A percentile compares a stretch with the other conserved stretches of the same genome.
phyloP scores from a whole-genome alignment of 1,284 basidiomycete genomes.

The Cystobasidium slooffiae region DNA sequence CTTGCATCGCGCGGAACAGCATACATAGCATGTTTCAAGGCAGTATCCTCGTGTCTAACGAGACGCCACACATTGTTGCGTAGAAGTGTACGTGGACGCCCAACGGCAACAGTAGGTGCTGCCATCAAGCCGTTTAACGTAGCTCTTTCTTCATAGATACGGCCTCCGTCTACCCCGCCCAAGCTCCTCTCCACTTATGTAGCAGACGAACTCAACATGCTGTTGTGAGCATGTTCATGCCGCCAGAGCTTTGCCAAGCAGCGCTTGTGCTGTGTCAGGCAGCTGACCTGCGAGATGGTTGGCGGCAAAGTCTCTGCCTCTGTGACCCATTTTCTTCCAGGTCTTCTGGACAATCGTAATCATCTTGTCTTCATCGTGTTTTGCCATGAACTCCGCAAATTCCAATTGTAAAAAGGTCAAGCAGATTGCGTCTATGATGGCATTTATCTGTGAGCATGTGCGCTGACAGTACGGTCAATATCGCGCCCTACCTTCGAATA shows the following conservation, averaged over 20 bases:
- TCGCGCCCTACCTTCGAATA: slow-evolving; percentile 33
- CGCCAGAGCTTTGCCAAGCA: slow-evolving; percentile 31
- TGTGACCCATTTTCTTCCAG: slow-evolving; percentile 43
- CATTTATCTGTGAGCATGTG: not conserved
- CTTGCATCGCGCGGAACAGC: too few species aligned
- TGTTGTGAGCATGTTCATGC: not conserved
- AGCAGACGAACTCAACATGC: too few species aligned
- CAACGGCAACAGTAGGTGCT: too few species aligned
- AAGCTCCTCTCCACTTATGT: too few species aligned
- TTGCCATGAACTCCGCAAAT: slow-evolving; percentile 38
- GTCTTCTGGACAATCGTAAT: slow-evolving; percentile 44
- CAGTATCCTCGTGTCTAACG: too few species aligned
- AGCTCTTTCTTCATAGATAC: too few species aligned
- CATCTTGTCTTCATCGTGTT: slow-evolving; percentile 42
- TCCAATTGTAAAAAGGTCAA: slow-evolving; percentile 41
- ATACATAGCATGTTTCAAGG: too few species aligned
- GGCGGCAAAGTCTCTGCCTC: slow-evolving; percentile 21
- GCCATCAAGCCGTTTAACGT: too few species aligned
- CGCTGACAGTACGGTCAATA: not conserved
- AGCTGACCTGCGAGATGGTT: slow-evolving; percentile 34
- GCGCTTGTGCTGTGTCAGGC: slow-evolving; percentile 21
- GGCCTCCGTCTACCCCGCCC: too few species aligned
- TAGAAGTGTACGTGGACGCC: too few species aligned
- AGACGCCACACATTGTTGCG: too few species aligned
- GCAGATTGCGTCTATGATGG: slow-evolving; percentile 30